A percentile compares a stretch with the other conserved stretches of the same genome.
These are phyloP conservation scores for Colletotrichum neosansevieriae DNA, from an alignment of 2,329 filamentous ascomycete species.

Conservation along the genomic window DNA sequence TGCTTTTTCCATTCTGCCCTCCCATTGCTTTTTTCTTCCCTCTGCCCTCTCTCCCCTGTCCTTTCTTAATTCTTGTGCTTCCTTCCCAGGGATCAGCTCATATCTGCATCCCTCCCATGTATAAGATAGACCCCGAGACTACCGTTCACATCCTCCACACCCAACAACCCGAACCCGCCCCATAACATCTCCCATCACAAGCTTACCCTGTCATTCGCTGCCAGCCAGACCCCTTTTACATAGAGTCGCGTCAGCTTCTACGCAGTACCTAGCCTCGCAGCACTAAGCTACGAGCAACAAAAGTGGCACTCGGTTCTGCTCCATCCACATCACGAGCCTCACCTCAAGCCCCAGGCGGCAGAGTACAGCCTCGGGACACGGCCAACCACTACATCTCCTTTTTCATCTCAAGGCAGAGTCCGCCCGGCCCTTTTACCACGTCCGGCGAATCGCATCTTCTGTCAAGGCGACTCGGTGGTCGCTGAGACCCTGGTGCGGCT, in stretches of 20 bases:
- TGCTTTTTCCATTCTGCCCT: slow-evolving; percentile 33
- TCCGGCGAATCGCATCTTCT: slow-evolving; percentile 41
- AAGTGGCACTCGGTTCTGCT: slow-evolving; percentile 26
- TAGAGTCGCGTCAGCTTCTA: slow-evolving; percentile 9
- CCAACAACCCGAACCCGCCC: slow-evolving; percentile 31
- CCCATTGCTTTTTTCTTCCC: slow-evolving; percentile 19
- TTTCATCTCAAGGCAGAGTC: slow-evolving; percentile 29
- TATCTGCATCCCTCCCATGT: slow-evolving; percentile 38
- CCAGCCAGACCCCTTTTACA: slow-evolving; percentile 23
- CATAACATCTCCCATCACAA: slow-evolving; percentile 34
- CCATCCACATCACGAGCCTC: slow-evolving; percentile 39
- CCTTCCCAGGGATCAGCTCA: slow-evolving; percentile 25
- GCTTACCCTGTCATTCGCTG: slow-evolving; percentile 31
- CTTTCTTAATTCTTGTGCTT: slow-evolving; percentile 7
- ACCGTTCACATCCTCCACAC: slow-evolving; percentile 36
- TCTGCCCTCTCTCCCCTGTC: slow-evolving; percentile 7
- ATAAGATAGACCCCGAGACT: slow-evolving; percentile 38
- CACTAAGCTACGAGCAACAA: slow-evolving; percentile 32
- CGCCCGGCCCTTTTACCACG: slow-evolving; percentile 27
- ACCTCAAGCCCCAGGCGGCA: slow-evolving; percentile 26
- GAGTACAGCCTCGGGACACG: slow-evolving; percentile 27
- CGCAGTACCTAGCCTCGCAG: slow-evolving; percentile 33
- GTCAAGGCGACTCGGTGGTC: slow-evolving; percentile 40
- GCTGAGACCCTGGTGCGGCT: slow-evolving; percentile 57
- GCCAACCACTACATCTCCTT: slow-evolving; percentile 8